Percentiles rank a stretch among this genome's conserved stretches.
Evolutionary conservation across 2,329 filamentous ascomycete genomes (phyloP).

Genomic region (Camillea tinctor): DNA sequence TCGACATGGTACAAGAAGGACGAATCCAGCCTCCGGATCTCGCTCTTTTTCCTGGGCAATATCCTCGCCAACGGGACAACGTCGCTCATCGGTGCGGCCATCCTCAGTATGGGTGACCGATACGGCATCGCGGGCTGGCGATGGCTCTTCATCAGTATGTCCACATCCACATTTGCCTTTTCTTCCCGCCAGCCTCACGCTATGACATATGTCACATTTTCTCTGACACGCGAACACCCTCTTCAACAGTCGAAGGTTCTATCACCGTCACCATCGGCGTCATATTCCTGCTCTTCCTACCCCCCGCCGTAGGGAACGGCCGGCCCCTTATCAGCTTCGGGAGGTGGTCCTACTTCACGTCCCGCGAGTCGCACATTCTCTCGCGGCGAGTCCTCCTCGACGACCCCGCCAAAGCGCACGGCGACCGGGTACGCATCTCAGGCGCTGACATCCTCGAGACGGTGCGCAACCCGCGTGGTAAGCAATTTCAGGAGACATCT

Average conservation of each 20-base stretch:
- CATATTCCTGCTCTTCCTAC: slow-evolving; percentile 40
- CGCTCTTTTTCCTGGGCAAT: slow-evolving; percentile 54
- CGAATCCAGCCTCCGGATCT: slow-evolving; percentile 46
- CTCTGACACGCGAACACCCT: neutral
- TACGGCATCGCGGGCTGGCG: slow-evolving; percentile 47
- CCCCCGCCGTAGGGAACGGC: slow-evolving; percentile 36
- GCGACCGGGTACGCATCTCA: slow-evolving; percentile 35
- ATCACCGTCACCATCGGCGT: slow-evolving; percentile 33
- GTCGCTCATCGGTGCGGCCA: slow-evolving; percentile 47
- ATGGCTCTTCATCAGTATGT: slow-evolving; percentile 49
- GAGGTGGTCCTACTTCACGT: slow-evolving; percentile 42
- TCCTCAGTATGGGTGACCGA: slow-evolving; percentile 43
- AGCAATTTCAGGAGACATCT: no score
- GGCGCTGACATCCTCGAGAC: slow-evolving; percentile 36
- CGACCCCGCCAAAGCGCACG: slow-evolving; percentile 39
- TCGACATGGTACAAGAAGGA: slow-evolving; percentile 49
- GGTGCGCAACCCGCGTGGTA: slow-evolving; percentile 24
- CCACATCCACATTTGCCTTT: no score
- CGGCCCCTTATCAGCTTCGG: slow-evolving; percentile 35
- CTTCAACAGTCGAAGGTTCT: slow-evolving; percentile 25
- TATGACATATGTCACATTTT: no score
- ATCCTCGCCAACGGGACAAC: slow-evolving; percentile 50
- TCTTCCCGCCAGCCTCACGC: no score
- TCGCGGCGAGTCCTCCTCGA: slow-evolving; percentile 41
- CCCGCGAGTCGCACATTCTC: slow-evolving; percentile 42